A percentile compares a stretch with the other conserved stretches of the same genome.
phyloP scores from a whole-genome alignment of 768 basidiomycete genomes.

The Tubosaeta sp. region DNA sequence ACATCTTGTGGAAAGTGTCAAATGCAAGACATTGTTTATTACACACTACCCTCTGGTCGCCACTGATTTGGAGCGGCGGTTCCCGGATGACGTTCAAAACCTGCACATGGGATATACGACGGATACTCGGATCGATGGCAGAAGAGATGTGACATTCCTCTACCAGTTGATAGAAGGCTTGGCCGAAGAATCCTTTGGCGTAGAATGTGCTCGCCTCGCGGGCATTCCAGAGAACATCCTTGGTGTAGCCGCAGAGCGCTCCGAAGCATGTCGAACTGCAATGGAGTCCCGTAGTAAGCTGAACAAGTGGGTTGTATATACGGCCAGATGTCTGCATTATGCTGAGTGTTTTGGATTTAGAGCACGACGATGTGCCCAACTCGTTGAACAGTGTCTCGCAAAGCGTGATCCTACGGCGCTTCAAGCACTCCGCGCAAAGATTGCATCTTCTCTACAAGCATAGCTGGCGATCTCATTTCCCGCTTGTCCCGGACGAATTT shows the following conservation, averaged over 20 bases:
- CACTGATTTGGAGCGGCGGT: conserved; percentile 55
- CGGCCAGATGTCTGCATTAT: background rate
- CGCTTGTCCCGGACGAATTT: background rate
- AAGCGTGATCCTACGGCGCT: conserved; percentile 15
- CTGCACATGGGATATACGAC: conserved; percentile 84
- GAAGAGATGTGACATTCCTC: conserved; percentile 80
- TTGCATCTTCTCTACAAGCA: conserved; percentile 3
- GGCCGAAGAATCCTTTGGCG: conserved; percentile 82
- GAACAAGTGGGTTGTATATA: conserved; percentile 41
- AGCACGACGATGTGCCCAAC: conserved; percentile 24
- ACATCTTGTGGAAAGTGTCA: conserved; percentile 54
- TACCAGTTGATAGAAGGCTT: conserved; percentile 73
- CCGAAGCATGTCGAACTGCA: conserved; percentile 49
- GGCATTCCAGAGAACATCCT: conserved; percentile 73
- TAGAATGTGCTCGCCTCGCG: conserved; percentile 89
- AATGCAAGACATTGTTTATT: conserved; percentile 83
- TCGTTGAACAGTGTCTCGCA: conserved; percentile 25
- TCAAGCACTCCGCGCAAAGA: conserved; percentile 19
- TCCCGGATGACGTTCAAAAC: conserved; percentile 62
- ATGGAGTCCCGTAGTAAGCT: conserved; percentile 47
- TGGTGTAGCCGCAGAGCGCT: conserved; percentile 50
- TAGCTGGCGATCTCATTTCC: background rate
- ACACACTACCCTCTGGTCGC: conserved; percentile 92
- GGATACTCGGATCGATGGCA: conserved; percentile 65
- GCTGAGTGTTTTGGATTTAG: conserved; percentile 11